These are phyloP conservation scores for Rhynchospora pubera DNA, from an alignment of 176 grass and related monocot species.

Conservation along the genomic window DNA sequence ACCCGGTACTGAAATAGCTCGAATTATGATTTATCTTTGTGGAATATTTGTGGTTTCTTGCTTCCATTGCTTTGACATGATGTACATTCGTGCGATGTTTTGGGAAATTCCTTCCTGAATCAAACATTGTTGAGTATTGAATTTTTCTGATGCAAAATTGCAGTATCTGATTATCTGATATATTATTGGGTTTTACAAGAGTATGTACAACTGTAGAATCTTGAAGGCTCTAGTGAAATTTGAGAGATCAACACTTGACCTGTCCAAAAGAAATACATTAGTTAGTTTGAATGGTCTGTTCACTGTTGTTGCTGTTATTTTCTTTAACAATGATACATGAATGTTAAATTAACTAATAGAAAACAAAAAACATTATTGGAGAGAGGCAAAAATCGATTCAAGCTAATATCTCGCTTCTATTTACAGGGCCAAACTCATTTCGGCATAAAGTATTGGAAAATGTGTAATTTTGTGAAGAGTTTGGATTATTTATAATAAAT, in stretches of 20 bases:
- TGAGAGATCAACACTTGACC: neutral
- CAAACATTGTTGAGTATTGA: neutral
- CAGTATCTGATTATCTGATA: neutral
- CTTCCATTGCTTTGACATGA: neutral
- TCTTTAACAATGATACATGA: neutral
- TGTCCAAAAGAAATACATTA: neutral
- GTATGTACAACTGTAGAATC: neutral
- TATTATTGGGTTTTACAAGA: neutral
- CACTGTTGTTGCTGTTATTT: neutral
- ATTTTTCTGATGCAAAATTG: neutral
- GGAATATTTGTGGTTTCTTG: neutral
- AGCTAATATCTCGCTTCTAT: neutral
- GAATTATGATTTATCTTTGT: constrained; percentile 12
- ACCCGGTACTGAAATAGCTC: constrained; percentile 41
- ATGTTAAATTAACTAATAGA: neutral
- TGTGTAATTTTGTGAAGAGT: no score
- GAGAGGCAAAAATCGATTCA: neutral
- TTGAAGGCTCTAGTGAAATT: neutral
- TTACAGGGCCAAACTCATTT: neutral
- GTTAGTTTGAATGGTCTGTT: neutral
- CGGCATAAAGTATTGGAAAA: no score
- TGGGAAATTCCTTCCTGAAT: neutral
- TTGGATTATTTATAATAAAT: no score
- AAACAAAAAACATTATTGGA: neutral
- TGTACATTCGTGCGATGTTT: neutral